Evolutionary conservation across 2,329 filamentous ascomycete species (phyloP), one percentile per base, ranked within the genome.

Genomic region (Fusarium sp.): DNA sequence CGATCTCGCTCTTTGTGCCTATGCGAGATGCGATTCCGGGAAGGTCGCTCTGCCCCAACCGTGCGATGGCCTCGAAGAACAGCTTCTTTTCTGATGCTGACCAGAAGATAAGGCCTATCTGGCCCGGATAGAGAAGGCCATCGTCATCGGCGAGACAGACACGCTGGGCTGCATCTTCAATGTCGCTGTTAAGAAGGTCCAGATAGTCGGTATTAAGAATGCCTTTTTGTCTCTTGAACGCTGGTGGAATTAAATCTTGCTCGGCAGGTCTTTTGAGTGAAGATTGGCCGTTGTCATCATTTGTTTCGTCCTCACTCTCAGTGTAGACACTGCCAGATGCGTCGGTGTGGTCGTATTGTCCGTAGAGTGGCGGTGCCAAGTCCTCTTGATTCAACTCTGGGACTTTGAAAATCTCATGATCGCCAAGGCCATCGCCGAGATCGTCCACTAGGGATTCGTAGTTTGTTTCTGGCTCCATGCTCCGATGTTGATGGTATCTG

Each of bases 91-190:
- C 93, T 1, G 77, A 67, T 0, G 82, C 58, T 0, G 84, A 87
- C 94, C 94, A 98, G 10, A 76, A 65, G 1, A 88, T 86, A 23
- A 86, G 80, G 19, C 92, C 93, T 46, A 93, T 77, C 67, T 92
- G 90, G 82, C 32, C 77, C 46, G 43, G 72, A 55, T 76, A 68
- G 53, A 66, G 36, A 5, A 81, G 70, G 14, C 74, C 57, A 3
- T 70, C 67, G 13, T 69, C 68, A 48, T 73, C 56, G 25, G 66
- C 64, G 10, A 76, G 61, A 13, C 75, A 70, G 54, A 75, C 71
- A 15, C 73, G 73, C 11, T 73, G 69, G 0, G 78, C 77, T 11
- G 79, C 81, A 63, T 87, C 82, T n/a, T 80, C 72, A 49, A 89
- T 85, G 25, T 85, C 82, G 19, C 77, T 74, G 62, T 90, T 88